Percentiles rank a stretch among this genome's conserved stretches.
These are phyloP conservation scores for Sugiyamaella neomexicana DNA, from an alignment of 1,139 yeast genomes.

Conservation along the genomic window DNA sequence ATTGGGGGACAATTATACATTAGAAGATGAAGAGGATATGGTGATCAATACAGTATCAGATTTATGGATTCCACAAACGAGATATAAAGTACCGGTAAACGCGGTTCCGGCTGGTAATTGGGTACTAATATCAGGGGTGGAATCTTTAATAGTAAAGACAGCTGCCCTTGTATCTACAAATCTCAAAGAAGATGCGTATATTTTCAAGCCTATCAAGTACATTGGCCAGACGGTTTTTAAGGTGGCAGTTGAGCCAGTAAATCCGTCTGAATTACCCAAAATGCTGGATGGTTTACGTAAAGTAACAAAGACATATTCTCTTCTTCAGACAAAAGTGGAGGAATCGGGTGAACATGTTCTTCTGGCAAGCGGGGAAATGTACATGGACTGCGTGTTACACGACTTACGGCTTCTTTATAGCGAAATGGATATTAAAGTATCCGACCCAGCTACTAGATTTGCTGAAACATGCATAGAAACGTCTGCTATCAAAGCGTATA, in stretches of 20 bases:
- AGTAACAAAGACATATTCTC: conserved; percentile 63
- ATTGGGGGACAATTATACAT: conserved; percentile 55
- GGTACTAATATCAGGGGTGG: conserved; percentile 66
- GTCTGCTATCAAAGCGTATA: conserved; percentile 66
- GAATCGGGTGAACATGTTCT: conserved; percentile 87
- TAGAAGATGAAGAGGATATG: conserved; percentile 56
- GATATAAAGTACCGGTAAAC: conserved; percentile 61
- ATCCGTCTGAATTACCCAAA: conserved; percentile 76
- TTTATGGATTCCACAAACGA: conserved; percentile 65
- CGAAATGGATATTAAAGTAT: conserved; percentile 71
- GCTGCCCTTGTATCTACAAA: conserved; percentile 50
- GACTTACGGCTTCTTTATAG: conserved; percentile 67
- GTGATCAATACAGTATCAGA: conserved; percentile 46
- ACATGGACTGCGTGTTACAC: conserved; percentile 78
- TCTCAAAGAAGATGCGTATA: conserved; percentile 33
- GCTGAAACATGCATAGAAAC: conserved; percentile 72
- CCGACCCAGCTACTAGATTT: conserved; percentile 81
- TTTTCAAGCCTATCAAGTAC: conserved; percentile 48
- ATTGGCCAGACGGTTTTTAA: conserved; percentile 65
- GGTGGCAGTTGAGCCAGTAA: conserved; percentile 77
- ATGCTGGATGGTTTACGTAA: conserved; percentile 67
- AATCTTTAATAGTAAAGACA: conserved; percentile 54
- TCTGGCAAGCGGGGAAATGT: conserved; percentile 83
- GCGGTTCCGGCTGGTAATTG: conserved; percentile 64
- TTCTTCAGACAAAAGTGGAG: conserved; percentile 68